phyloP scores from a whole-genome alignment of 345 rosid species.

The Brassica nigra region DNA sequence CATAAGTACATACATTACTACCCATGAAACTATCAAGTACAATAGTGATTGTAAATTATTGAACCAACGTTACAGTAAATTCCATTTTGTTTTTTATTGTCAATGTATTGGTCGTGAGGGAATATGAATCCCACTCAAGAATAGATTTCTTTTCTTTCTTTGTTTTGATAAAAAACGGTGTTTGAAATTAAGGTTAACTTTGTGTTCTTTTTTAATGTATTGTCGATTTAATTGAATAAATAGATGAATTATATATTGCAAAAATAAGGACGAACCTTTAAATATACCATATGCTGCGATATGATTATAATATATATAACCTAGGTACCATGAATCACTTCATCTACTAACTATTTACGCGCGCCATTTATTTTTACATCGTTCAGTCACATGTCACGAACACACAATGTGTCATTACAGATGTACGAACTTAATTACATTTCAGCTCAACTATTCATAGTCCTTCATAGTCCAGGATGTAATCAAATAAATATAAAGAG shows the following conservation, averaged over 20 bases:
- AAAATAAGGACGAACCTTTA: slow-evolving; percentile 12
- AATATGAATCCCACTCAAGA: not conserved
- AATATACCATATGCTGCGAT: slow-evolving; percentile 14
- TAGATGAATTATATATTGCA: not conserved
- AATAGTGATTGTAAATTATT: not conserved
- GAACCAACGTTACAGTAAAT: not conserved
- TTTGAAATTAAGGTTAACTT: not conserved
- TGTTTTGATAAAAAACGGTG: not conserved
- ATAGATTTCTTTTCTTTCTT: not conserved
- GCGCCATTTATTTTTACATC: not conserved
- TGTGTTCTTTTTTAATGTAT: not conserved
- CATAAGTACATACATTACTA: slow-evolving; percentile 8
- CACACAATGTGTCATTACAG: not conserved
- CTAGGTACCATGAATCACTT: slow-evolving; percentile 22
- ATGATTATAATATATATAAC: not conserved
- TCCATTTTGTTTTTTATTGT: not conserved
- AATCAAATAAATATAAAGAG: not conserved
- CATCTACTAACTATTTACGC: slow-evolving; percentile 22
- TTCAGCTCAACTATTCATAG: not conserved
- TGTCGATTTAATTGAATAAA: not conserved
- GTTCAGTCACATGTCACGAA: slow-evolving; percentile 17
- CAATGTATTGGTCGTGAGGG: not conserved
- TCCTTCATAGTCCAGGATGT: not conserved
- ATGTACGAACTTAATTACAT: not conserved
- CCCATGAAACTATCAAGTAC: not conserved